Evolutionary conservation across 805 yeast species (phyloP), one percentile per base, ranked within the genome.

Genomic region (Lipomyces kockii): DNA sequence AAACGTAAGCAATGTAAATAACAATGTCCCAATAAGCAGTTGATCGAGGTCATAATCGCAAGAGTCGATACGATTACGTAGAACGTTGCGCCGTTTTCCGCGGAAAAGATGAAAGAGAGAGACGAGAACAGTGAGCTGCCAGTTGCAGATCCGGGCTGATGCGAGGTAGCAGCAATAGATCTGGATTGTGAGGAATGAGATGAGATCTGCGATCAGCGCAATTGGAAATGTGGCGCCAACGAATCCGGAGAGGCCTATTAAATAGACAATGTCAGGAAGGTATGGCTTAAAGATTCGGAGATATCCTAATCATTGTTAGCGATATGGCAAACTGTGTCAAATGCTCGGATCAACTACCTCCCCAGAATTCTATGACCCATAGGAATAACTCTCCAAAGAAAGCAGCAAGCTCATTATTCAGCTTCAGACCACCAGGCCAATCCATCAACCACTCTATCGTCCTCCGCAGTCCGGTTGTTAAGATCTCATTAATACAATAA

Each of bases 371-470:
- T 34, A 93, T 82, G 12, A 92, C 89, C 97, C 98, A 94, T 9
- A 90, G 76, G 72, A 91, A 89, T 59, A 95, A 78, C 65, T 92
- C 97, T 46, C 97, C 97, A 76, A 94, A 83, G 74, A 95, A 96
- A 17, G 81, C 83, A 0, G 97, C 91, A 22, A 95, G 81, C 74
- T 92, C 97, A 67, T 87, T 88, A 77, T 95, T 95, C 62, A 95
- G 84, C 75, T 95, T 95, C 73, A 95, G 87, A 3, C 99, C 99
- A 17, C 94, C 97, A 0, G 99, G 99, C 74, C 93, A 90, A 68
- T 87, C 84, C 81, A 92, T 91, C 49, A 95, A 82, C 93, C 97
- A 90, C 0, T 80, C 71, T 2, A 93, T 86, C 51, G 87, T 76
- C 2, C 75, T 68, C 22, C 82, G 78, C 55, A 88, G 78, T n/a